These are phyloP conservation scores for Pseudocercospora eumusae DNA, from an alignment of 2,329 filamentous ascomycete genomes.

Conservation along the genomic window DNA sequence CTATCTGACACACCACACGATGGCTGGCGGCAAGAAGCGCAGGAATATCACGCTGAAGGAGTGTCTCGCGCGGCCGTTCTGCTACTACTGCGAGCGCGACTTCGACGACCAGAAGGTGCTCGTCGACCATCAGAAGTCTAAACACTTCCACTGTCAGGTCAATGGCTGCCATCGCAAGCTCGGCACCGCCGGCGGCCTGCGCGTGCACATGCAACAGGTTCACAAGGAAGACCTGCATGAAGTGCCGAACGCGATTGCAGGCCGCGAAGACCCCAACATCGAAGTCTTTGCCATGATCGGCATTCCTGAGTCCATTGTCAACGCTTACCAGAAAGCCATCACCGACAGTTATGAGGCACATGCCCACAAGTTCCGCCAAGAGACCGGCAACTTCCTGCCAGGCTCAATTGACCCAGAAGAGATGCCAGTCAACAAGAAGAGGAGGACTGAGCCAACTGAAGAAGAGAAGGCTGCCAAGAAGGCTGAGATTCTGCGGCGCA, in stretches of 20 bases:
- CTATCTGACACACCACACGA: neutral
- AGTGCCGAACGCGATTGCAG: slow-evolving; percentile 89
- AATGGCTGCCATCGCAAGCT: slow-evolving; percentile 83
- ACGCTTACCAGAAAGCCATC: slow-evolving; percentile 83
- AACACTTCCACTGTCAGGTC: slow-evolving; percentile 84
- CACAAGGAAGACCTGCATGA: slow-evolving; percentile 88
- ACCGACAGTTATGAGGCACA: slow-evolving; percentile 84
- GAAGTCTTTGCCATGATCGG: slow-evolving; percentile 99
- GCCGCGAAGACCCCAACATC: slow-evolving; percentile 80
- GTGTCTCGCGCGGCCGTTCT: slow-evolving; percentile 85
- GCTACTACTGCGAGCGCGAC: slow-evolving; percentile 99
- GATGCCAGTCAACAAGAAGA: slow-evolving; percentile 9
- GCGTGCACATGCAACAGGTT: slow-evolving; percentile 96
- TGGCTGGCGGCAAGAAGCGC: slow-evolving; percentile 58
- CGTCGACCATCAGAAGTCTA: slow-evolving; percentile 97
- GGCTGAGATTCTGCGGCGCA: slow-evolving; percentile 6
- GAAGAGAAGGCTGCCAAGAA: slow-evolving; percentile 12
- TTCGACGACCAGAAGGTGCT: slow-evolving; percentile 97
- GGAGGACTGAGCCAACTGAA: slow-evolving; percentile 2
- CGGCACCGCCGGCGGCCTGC: slow-evolving; percentile 93
- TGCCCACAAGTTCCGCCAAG: slow-evolving; percentile 67
- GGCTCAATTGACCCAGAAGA: slow-evolving; percentile 28
- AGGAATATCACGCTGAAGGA: slow-evolving; percentile 84
- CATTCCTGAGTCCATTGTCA: slow-evolving; percentile 80
- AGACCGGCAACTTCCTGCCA: slow-evolving; percentile 78